A percentile compares a stretch with the other conserved stretches of the same genome.
phyloP scores from a whole-genome alignment of 768 basidiomycete genomes.

The Suillus americanus region DNA sequence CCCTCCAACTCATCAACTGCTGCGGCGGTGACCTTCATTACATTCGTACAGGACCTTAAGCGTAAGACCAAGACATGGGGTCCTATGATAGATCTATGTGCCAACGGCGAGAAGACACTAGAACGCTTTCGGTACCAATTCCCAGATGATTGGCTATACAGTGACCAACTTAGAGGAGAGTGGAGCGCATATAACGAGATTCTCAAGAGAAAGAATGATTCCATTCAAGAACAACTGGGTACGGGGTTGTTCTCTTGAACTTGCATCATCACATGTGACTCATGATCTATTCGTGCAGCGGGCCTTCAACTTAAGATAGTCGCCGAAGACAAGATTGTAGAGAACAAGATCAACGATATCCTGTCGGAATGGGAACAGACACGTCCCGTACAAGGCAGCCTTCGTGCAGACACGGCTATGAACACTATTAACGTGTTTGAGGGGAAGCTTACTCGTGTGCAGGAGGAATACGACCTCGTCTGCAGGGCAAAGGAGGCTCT shows the following conservation, averaged over 20 bases:
- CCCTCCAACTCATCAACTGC: slow-evolving; percentile 91
- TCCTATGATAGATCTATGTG: slow-evolving; percentile 93
- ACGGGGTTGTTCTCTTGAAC: slow-evolving; percentile 24
- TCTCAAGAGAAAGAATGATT: slow-evolving; percentile 94
- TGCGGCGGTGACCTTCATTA: slow-evolving; percentile 98
- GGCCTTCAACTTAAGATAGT: slow-evolving; percentile 99
- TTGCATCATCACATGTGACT: slow-evolving; percentile 7
- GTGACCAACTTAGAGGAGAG: slow-evolving; percentile 95
- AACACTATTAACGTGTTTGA: slow-evolving; percentile 96
- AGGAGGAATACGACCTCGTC: slow-evolving; percentile 94
- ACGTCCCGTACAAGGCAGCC: slow-evolving; percentile 94
- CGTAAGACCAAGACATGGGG: slow-evolving; percentile 96
- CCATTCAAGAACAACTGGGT: slow-evolving; percentile 98
- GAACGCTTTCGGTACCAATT: slow-evolving; percentile 98
- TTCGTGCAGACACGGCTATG: slow-evolving; percentile 96
- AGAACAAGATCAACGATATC: slow-evolving; percentile 92
- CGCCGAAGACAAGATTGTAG: slow-evolving; percentile 98
- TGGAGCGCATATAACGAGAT: slow-evolving; percentile 99
- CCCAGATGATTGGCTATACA: slow-evolving; percentile 96
- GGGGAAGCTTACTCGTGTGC: slow-evolving; percentile 81
- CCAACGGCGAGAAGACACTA: slow-evolving; percentile 93
- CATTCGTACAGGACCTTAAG: slow-evolving; percentile 98
- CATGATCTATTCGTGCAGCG: slow-evolving; percentile 45
- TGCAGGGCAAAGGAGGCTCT: slow-evolving; percentile 96
- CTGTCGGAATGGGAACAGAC: slow-evolving; percentile 93